These are phyloP conservation scores for Citrus unshiu DNA, from an alignment of 345 rosid species.

Conservation along the genomic window DNA sequence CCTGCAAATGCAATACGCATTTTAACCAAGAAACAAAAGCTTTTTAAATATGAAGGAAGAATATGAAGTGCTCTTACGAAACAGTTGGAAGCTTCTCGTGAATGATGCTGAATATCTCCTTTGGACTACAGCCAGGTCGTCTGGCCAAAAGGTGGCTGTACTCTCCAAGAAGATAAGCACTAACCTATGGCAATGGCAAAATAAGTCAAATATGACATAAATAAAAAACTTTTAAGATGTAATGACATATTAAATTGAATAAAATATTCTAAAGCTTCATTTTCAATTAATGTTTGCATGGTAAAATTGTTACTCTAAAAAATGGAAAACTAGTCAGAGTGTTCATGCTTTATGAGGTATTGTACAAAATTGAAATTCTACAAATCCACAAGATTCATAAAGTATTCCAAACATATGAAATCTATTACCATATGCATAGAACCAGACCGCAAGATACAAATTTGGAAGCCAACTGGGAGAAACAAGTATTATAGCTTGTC, in stretches of 20 bases:
- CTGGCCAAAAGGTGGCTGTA: conserved; percentile 95
- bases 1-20: conserved; percentile 36
- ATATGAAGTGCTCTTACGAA: conserved; percentile 62
- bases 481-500: background rate
- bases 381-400: background rate
- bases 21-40: background rate
- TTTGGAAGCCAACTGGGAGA: background rate
- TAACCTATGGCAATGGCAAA: conserved; percentile 54
- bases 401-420: background rate
- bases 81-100: conserved; percentile 98
- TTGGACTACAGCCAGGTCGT: conserved; percentile 96
- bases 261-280: background rate
- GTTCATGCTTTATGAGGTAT: background rate
- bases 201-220: background rate
- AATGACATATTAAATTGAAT: background rate
- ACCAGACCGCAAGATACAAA: background rate
- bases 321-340: background rate
- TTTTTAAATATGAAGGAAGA: conserved; percentile 1
- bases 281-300: background rate
- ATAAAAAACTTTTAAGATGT: background rate
- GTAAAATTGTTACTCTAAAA: background rate
- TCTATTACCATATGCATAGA: background rate
- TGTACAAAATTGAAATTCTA: background rate
- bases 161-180: conserved; percentile 96
- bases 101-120: conserved; percentile 74